A percentile compares a stretch with the other conserved stretches of the same genome.
These are phyloP conservation scores for Eucalyptus leucophloia DNA, from an alignment of 345 rosid species.

Conservation along the genomic window DNA sequence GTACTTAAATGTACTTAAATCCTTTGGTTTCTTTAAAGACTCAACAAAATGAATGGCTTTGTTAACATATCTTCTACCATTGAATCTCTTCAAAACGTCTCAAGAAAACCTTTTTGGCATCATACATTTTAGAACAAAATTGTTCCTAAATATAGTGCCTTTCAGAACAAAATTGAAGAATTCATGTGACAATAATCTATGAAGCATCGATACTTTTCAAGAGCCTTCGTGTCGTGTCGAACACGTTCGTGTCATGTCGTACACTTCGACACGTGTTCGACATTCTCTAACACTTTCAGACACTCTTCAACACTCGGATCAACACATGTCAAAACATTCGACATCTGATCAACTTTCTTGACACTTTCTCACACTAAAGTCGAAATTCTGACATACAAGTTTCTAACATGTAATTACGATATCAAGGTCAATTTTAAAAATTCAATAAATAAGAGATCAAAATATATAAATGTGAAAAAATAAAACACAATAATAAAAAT, in stretches of 20 bases:
- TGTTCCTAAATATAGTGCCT: not conserved
- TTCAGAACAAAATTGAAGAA: not conserved
- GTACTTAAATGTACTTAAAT: too few species aligned
- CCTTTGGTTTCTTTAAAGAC: not conserved
- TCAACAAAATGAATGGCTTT: not conserved
- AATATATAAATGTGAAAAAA: too few species aligned
- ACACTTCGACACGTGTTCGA: too few species aligned
- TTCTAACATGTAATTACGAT: too few species aligned
- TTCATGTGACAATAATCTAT: not conserved
- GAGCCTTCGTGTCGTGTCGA: accelerated
- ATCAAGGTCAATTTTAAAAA: too few species aligned
- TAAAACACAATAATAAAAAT: too few species aligned
- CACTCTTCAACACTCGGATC: too few species aligned
- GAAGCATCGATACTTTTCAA: accelerated
- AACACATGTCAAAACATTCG: too few species aligned
- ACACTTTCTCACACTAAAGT: accelerated
- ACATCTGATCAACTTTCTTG: accelerated
- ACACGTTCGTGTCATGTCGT: accelerated
- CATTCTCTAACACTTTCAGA: too few species aligned
- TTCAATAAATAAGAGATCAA: too few species aligned
- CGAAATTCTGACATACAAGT: accelerated
- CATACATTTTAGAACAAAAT: not conserved
- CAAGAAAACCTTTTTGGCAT: too few species aligned
- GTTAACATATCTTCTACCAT: not conserved
- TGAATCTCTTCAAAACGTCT: not conserved